Evolutionary conservation across 306 rosid species (phyloP).

Genomic region (Casuarina cunninghamiana): DNA sequence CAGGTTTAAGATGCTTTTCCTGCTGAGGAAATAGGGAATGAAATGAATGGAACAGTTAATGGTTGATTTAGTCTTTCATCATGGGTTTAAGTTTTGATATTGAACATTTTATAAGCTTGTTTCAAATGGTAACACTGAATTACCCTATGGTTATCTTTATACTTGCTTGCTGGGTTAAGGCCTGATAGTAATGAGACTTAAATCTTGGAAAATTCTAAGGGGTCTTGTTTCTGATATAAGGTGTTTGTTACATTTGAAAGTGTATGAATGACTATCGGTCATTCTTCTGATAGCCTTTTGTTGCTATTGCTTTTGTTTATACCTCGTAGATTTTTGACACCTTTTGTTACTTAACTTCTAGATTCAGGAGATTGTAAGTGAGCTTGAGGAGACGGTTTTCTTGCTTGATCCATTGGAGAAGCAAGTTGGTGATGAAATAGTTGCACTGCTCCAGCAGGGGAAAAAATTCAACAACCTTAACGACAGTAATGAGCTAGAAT

Average conservation of each 20-base stretch:
- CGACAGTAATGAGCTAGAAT: conserved; percentile 83
- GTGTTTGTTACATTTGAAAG: not conserved
- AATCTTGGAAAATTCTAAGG: not conserved
- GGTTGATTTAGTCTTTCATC: not conserved
- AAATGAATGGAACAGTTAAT: not conserved
- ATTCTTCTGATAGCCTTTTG: not conserved
- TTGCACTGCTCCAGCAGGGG: conserved; percentile 87
- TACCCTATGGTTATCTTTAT: not conserved
- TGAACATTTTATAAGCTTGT: not conserved
- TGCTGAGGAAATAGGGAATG: not conserved
- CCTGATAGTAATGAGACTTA: not conserved
- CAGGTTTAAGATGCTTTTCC: not conserved
- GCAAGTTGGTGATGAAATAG: conserved; percentile 82
- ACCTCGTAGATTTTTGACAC: conserved; percentile 22
- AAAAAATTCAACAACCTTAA: conserved; percentile 62
- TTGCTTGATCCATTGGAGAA: conserved; percentile 83
- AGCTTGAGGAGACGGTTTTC: conserved; percentile 57
- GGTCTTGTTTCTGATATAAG: not conserved
- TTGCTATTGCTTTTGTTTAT: conserved; percentile 7
- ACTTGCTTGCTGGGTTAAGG: not conserved
- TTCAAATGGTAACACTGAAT: not conserved
- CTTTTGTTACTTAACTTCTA: conserved; percentile 33
- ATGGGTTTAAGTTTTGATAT: not conserved
- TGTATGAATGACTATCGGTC: not conserved
- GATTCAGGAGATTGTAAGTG: conserved; percentile 75